phyloP scores from a whole-genome alignment of 2,329 filamentous ascomycete genomes.

The Neopestalotiopsis rosae region DNA sequence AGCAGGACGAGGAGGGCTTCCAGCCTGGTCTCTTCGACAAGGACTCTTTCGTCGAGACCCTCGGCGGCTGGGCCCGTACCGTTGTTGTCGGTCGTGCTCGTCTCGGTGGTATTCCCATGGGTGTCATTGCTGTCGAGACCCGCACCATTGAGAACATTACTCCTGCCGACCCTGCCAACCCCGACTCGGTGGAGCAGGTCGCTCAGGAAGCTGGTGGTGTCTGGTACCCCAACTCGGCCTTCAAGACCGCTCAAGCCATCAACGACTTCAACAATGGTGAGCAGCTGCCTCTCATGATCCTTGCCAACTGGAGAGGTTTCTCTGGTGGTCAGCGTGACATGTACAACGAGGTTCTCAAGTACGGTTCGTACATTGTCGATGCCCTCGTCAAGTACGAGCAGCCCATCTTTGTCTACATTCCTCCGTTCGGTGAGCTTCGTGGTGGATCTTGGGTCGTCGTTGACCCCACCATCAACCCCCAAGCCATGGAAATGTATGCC shows the following conservation, averaged over 20 bases:
- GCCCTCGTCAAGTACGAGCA: constrained; percentile 98
- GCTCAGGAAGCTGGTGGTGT: constrained; percentile 95
- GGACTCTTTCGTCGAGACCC: constrained; percentile 94
- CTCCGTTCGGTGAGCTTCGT: constrained; percentile 93
- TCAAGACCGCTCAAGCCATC: constrained; percentile 99
- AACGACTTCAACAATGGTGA: constrained; percentile 99
- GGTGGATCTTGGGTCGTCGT: constrained; percentile 99
- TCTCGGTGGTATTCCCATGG: constrained; percentile 95
- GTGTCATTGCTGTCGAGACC: constrained; percentile 97
- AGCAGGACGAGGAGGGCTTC: constrained; percentile 85
- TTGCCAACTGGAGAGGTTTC: constrained; percentile 99
- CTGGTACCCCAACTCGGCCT: constrained; percentile 99
- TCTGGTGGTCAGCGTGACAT: constrained; percentile 99
- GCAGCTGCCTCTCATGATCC: constrained; percentile 97
- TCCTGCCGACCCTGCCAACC: constrained; percentile 95
- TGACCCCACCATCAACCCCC: constrained; percentile 96
- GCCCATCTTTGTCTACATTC: constrained; percentile 98
- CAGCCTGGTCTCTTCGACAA: constrained; percentile 93
- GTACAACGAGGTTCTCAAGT: constrained; percentile 99
- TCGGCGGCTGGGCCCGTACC: constrained; percentile 95
- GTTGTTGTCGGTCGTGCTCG: constrained; percentile 96
- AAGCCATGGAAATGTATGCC: constrained; percentile 99
- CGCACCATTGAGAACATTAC: constrained; percentile 96
- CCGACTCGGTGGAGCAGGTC: constrained; percentile 96
- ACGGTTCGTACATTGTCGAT: constrained; percentile 98